Evolutionary conservation across 768 basidiomycete genomes (phyloP).

Genomic region (Phylloporus sp.): DNA sequence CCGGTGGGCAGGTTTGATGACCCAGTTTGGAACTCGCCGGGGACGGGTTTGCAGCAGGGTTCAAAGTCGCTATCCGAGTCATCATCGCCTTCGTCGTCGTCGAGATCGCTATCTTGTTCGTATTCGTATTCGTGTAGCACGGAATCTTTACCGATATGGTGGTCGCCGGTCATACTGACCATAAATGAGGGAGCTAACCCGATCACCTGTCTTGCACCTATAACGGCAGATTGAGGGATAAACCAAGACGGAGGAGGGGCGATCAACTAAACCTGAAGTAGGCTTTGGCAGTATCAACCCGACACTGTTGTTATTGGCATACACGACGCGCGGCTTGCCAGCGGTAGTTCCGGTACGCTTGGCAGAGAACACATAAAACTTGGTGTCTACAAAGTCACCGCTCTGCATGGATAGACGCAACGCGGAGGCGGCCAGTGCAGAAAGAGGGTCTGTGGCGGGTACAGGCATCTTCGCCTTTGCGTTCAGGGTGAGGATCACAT

Average conservation of each 20-base stretch:
- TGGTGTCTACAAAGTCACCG: slow-evolving; percentile 28
- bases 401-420: slow-evolving; percentile 22
- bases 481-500: slow-evolving; percentile 18
- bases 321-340: slow-evolving; percentile 23
- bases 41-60: neutral
- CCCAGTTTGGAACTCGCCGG: neutral
- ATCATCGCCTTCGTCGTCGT: slow-evolving; percentile 15
- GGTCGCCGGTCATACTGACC: slow-evolving; percentile 21
- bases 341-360: slow-evolving; percentile 8
- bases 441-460: slow-evolving; percentile 10
- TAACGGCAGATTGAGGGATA: neutral
- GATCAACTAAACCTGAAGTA: slow-evolving; percentile 5
- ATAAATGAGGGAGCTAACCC: slow-evolving; percentile 14
- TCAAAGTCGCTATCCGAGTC: neutral
- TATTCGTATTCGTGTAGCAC: slow-evolving; percentile 27
- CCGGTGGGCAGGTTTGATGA: slow-evolving; percentile 6
- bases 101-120: slow-evolving; percentile 29
- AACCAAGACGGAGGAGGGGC: neutral
- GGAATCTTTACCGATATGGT: slow-evolving; percentile 15
- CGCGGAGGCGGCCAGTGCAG: slow-evolving; percentile 14
- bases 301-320: slow-evolving; percentile 20
- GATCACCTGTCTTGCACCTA: slow-evolving; percentile 5
- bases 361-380: slow-evolving; percentile 27
- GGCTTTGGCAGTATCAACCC: slow-evolving; percentile 16
- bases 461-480: slow-evolving; percentile 16